Conservation (phyloP, 306 rosid genomes). For the Lagenaria siceraria region DNA sequence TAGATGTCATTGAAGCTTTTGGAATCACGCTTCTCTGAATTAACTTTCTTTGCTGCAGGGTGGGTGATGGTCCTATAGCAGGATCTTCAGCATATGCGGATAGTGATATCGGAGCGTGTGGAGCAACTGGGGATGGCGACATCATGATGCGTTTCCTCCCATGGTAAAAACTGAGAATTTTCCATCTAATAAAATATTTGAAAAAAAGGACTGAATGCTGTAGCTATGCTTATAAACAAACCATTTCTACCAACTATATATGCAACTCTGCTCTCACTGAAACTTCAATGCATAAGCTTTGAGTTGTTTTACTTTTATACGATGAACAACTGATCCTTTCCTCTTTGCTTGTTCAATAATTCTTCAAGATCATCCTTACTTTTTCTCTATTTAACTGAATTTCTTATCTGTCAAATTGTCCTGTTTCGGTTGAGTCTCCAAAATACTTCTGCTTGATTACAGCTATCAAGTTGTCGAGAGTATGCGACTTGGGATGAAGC, state of each 20-base stretch:
- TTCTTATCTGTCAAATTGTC: neutral
- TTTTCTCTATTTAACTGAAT: neutral
- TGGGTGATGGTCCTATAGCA: slow-evolving; percentile 86
- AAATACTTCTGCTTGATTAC: slow-evolving; percentile 14
- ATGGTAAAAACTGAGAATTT: slow-evolving; percentile 32
- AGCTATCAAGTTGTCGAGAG: slow-evolving; percentile 98
- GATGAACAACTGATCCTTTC: neutral
- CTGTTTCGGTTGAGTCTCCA: neutral
- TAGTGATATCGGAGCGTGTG: slow-evolving; percentile 78
- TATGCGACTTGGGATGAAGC: slow-evolving; percentile 88
- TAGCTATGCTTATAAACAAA: neutral
- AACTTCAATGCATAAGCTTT: neutral
- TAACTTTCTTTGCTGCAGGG: slow-evolving; percentile 37
- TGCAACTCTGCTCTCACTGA: neutral
- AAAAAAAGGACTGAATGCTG: neutral
- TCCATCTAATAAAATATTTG: neutral
- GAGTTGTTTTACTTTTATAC: neutral
- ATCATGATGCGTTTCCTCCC: slow-evolving; percentile 96
- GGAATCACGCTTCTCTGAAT: neutral
- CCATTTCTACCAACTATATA: neutral
- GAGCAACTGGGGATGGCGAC: slow-evolving; percentile 94
- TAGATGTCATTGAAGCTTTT: neutral
- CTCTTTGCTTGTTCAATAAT: neutral
- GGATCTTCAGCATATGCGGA: slow-evolving; percentile 81
- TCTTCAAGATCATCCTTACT: neutral